Evolutionary conservation across 202 grass and related monocot genomes (phyloP).

Genomic region (Schoenoplectus tabernaemontani): DNA sequence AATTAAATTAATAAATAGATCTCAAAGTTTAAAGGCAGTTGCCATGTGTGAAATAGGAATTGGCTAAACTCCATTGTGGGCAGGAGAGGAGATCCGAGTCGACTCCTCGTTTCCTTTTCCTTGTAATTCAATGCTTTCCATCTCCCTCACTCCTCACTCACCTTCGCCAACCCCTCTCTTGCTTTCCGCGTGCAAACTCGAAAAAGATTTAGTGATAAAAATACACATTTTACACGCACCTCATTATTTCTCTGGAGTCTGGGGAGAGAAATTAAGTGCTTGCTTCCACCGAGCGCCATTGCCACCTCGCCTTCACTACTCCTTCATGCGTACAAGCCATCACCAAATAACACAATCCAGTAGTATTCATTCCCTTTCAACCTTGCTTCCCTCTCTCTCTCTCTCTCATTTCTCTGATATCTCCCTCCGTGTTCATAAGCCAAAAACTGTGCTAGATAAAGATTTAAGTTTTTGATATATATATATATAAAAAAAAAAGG

Average conservation of each 20-base stretch:
- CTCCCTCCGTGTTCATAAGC: not conserved
- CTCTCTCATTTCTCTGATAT: conserved; percentile 15
- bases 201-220: not conserved
- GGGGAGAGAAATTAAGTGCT: conserved; percentile 40
- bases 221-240: conserved; percentile 2
- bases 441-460: not conserved
- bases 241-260: conserved; percentile 17
- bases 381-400: conserved; percentile 25
- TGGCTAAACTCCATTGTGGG: no score
- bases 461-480: not conserved
- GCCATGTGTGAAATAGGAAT: no score
- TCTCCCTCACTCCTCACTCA: conserved; percentile 12
- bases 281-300: conserved; percentile 65
- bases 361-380: conserved; percentile 27
- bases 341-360: conserved; percentile 26
- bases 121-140: not conserved
- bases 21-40: no score
- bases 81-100: no score
- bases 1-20: no score
- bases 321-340: conserved; percentile 85
- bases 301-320: conserved; percentile 25
- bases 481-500: no score
- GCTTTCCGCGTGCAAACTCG: conserved; percentile 25
- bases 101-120: not conserved
- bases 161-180: not conserved